Percentiles rank a stretch among this genome's conserved stretches.
phyloP scores from a whole-genome alignment of 23 red algal species.

The Gracilaria domingensis region DNA sequence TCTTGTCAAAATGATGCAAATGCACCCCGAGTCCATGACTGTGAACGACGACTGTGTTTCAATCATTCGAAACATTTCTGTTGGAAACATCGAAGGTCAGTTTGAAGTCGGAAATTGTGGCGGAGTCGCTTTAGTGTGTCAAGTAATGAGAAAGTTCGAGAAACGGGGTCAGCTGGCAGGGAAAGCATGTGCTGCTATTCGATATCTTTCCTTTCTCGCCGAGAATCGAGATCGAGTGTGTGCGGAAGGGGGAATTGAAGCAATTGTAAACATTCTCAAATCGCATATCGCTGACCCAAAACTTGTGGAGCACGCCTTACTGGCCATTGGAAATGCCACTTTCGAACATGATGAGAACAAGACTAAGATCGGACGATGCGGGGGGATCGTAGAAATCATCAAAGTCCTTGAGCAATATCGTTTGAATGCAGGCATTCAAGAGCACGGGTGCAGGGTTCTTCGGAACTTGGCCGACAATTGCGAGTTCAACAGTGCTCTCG shows the following conservation, averaged over 20 bases:
- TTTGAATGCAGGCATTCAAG: slow-evolving; percentile 48
- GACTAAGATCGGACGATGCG: slow-evolving; percentile 44
- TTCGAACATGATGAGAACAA: slow-evolving; percentile 68
- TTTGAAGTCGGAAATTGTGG: slow-evolving; percentile 52
- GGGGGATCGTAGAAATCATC: slow-evolving; percentile 52
- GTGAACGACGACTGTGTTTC: slow-evolving; percentile 72
- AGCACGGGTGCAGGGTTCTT: slow-evolving; percentile 81
- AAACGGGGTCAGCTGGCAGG: slow-evolving; percentile 46
- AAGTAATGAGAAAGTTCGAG: slow-evolving; percentile 61
- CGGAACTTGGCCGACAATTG: slow-evolving; percentile 64
- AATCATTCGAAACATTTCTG: slow-evolving; percentile 73
- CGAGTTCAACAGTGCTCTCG: slow-evolving; percentile 56
- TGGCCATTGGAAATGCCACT: slow-evolving; percentile 80
- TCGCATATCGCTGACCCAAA: background rate
- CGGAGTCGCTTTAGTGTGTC: slow-evolving; percentile 55
- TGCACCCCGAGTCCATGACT: slow-evolving; percentile 57
- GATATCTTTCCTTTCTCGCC: slow-evolving; percentile 73
- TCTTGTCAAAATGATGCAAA: slow-evolving; percentile 56
- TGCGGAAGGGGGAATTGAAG: slow-evolving; percentile 49
- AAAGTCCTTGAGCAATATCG: slow-evolving; percentile 49
- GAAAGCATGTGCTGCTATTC: slow-evolving; percentile 71
- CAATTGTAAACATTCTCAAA: slow-evolving; percentile 57
- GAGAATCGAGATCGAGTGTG: slow-evolving; percentile 62
- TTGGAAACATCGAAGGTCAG: slow-evolving; percentile 47
- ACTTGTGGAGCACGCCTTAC: slow-evolving; percentile 66